Conservation (phyloP, 345 rosid genomes). For the Theobroma cacao region DNA sequence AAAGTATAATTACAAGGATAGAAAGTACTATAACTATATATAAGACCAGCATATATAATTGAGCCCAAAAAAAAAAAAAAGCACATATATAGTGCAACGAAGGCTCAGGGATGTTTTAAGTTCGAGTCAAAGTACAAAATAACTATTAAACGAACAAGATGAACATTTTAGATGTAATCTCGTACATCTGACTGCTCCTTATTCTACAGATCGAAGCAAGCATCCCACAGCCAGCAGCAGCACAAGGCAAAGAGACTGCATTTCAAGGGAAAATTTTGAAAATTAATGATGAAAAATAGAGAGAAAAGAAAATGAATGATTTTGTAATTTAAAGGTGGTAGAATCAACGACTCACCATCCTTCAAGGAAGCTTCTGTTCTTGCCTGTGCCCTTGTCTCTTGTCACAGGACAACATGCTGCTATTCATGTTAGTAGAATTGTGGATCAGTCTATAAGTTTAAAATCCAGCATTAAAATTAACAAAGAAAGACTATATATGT, state of each 20-base stretch:
- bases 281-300: background rate
- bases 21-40: too few relatives aligned
- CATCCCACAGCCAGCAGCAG: slow-evolving; percentile 13
- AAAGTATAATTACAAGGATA: too few relatives aligned
- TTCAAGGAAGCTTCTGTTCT: background rate
- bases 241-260: slow-evolving; percentile 9
- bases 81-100: too few relatives aligned
- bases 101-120: too few relatives aligned
- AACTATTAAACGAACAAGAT: background rate
- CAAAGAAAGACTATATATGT: background rate
- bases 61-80: too few relatives aligned
- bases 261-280: background rate
- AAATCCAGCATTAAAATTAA: background rate
- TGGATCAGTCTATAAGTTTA: too few relatives aligned
- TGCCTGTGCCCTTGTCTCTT: background rate
- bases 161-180: background rate
- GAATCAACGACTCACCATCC: background rate
- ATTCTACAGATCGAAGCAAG: slow-evolving; percentile 13
- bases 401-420: background rate
- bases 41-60: too few relatives aligned
- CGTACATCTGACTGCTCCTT: background rate
- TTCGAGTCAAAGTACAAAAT: background rate
- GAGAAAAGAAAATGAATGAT: too few relatives aligned
- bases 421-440: too few relatives aligned
- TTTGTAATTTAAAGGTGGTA: background rate